Evolutionary conservation across 2,329 filamentous ascomycete genomes (phyloP).

Genomic region (Arthroderma sp.): DNA sequence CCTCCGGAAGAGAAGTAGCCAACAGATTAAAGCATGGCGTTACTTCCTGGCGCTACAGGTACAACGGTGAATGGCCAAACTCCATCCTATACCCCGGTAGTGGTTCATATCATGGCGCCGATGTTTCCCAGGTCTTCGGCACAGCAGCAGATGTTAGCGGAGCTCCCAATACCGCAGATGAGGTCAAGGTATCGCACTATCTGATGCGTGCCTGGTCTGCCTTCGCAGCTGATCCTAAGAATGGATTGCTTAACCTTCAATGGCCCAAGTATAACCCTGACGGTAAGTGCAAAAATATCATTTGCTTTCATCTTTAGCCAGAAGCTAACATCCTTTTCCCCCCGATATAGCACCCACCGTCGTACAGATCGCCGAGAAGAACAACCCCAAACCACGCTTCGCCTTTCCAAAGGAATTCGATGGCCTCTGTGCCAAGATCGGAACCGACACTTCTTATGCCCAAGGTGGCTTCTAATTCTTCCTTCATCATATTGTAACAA

Average conservation of each 20-base stretch:
- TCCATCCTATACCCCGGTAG: slow-evolving; percentile 10
- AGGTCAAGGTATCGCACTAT: slow-evolving; percentile 32
- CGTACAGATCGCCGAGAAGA: slow-evolving; percentile 15
- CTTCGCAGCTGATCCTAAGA: slow-evolving; percentile 21
- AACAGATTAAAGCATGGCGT: slow-evolving; percentile 11
- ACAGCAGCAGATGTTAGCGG: slow-evolving; percentile 16
- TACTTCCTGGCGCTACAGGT: slow-evolving; percentile 17
- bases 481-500: neutral
- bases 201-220: slow-evolving; percentile 16
- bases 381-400: slow-evolving; percentile 9
- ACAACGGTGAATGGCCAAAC: slow-evolving; percentile 19
- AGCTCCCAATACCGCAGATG: slow-evolving; percentile 46
- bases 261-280: slow-evolving; percentile 2
- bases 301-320: too few species aligned
- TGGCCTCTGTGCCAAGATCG: slow-evolving; percentile 12
- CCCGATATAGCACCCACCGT: slow-evolving; percentile 10
- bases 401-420: slow-evolving; percentile 12
- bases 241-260: slow-evolving; percentile 13
- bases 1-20: slow-evolving; percentile 10
- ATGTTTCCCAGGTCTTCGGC: slow-evolving; percentile 21
- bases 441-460: slow-evolving; percentile 12
- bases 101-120: slow-evolving; percentile 14
- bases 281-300: too few species aligned
- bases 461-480: slow-evolving; percentile 15
- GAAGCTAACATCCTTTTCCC: neutral